phyloP scores from a whole-genome alignment of 495 filamentous ascomycete species.

The Penicillium pancosmium region DNA sequence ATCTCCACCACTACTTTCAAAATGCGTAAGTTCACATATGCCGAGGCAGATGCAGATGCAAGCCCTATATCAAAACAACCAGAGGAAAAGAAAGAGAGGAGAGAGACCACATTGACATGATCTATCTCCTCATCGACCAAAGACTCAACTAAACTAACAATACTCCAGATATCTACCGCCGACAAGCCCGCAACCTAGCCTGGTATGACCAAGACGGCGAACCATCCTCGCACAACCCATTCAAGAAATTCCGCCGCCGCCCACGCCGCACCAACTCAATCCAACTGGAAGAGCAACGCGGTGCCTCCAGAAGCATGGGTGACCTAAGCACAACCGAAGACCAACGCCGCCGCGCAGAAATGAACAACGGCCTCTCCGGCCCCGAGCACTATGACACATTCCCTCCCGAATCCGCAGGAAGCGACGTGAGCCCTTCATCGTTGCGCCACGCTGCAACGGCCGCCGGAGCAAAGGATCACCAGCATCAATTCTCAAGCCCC shows the following conservation, averaged over 20 bases:
- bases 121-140: no score
- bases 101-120: no score
- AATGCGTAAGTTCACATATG: neutral
- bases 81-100: no score
- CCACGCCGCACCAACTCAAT: constrained; percentile 36
- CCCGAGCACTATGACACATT: constrained; percentile 34
- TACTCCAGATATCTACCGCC: constrained; percentile 47
- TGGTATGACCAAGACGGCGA: constrained; percentile 53
- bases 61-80: no score
- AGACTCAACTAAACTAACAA: neutral
- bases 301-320: constrained; percentile 24
- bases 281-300: constrained; percentile 33
- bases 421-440: constrained; percentile 10
- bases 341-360: constrained; percentile 28
- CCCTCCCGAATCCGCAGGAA: constrained; percentile 31
- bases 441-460: neutral
- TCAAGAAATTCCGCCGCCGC: constrained; percentile 43
- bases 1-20: neutral
- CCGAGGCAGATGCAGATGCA: no score
- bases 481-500: no score
- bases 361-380: constrained; percentile 30
- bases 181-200: constrained; percentile 45
- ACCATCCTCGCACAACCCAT: constrained; percentile 50
- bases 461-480: neutral
- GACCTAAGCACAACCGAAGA: constrained; percentile 34